Percentiles rank a stretch among this genome's conserved stretches.
Conservation (phyloP, 2,329 filamentous ascomycete genomes). For the Aspergillus clavatus region DNA sequence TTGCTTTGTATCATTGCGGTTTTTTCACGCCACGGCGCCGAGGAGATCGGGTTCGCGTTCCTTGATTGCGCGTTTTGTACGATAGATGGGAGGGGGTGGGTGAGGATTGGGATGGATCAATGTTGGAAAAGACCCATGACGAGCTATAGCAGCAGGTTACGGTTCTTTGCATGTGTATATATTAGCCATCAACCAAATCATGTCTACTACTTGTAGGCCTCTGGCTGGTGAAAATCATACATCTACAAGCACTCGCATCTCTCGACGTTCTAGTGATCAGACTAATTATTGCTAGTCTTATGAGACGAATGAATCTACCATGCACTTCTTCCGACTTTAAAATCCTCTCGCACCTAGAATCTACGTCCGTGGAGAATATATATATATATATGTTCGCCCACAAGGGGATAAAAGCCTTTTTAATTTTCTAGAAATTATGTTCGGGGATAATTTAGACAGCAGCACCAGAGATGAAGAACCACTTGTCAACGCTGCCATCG, state of each 20-base stretch:
- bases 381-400: conserved; percentile 4
- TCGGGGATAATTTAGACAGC: conserved; percentile 57
- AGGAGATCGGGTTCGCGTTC: conserved; percentile 3
- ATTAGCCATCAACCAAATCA: no score
- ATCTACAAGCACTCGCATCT: no score
- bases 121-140: not conserved
- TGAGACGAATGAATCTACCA: no score
- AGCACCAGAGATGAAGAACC: conserved; percentile 99
- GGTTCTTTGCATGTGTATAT: conserved; percentile 11
- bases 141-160: conserved; percentile 9
- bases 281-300: no score
- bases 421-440: conserved; percentile 30
- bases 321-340: no score
- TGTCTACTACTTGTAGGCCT: no score
- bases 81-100: not conserved
- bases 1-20: not conserved
- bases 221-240: no score
- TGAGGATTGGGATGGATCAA: not conserved
- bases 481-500: conserved; percentile 97
- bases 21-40: conserved; percentile 3
- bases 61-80: not conserved
- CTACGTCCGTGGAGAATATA: no score
- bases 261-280: conserved; percentile 2
- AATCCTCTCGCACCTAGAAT: no score
- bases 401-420: conserved; percentile 12